Evolutionary conservation across 1,284 basidiomycete species (phyloP).

Genomic region (Marasmius fiardii): DNA sequence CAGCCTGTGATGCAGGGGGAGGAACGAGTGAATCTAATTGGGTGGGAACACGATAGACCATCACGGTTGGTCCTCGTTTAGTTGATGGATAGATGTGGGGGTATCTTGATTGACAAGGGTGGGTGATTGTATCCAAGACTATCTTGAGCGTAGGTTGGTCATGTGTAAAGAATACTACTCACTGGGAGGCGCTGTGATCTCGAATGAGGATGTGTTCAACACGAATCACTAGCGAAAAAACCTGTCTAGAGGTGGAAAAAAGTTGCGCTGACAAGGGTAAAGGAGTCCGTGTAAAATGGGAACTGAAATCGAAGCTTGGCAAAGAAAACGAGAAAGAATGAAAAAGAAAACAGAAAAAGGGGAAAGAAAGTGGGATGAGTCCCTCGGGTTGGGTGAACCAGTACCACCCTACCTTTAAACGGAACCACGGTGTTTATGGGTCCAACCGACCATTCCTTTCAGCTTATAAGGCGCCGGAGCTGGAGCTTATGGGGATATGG

Average conservation of each 20-base stretch:
- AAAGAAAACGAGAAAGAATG: not conserved
- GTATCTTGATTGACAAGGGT: not conserved
- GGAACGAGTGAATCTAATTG: constrained; percentile 56
- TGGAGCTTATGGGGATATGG: not conserved
- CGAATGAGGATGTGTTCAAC: too few relatives aligned
- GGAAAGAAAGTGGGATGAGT: not conserved
- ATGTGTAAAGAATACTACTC: not conserved
- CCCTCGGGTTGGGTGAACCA: not conserved
- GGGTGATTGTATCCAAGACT: not conserved
- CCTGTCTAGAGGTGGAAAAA: too few relatives aligned
- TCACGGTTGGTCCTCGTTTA: constrained; percentile 15
- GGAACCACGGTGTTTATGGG: not conserved
- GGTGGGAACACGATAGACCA: constrained; percentile 61
- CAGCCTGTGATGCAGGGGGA: constrained; percentile 30
- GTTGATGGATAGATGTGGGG: not conserved
- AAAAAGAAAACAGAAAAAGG: not conserved
- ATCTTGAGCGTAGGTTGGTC: not conserved
- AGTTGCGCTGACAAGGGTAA: too few relatives aligned
- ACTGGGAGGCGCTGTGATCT: too few relatives aligned
- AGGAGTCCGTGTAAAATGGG: not conserved
- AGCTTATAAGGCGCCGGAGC: not conserved
- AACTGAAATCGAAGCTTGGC: not conserved
- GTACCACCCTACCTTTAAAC: not conserved
- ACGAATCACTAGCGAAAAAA: too few relatives aligned
- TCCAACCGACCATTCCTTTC: not conserved